These are phyloP conservation scores for Quercus glauca DNA, from an alignment of 306 rosid genomes.

Conservation along the genomic window DNA sequence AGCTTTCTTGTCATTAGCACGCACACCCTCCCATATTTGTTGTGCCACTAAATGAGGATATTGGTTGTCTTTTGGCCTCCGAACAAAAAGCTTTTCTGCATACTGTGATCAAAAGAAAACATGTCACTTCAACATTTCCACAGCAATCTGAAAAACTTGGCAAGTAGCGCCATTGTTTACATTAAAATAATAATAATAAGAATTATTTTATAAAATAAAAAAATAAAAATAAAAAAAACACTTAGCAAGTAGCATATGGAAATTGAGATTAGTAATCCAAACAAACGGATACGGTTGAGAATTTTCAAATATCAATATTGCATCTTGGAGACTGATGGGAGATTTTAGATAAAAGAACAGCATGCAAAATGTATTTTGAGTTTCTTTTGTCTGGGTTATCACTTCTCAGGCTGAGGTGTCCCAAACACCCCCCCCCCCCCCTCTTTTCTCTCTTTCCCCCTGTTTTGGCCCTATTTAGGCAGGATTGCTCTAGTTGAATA, in stretches of 20 bases:
- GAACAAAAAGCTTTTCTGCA: constrained; percentile 88
- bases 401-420: background rate
- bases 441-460: too few species aligned
- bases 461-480: background rate
- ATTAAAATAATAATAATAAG: too few species aligned
- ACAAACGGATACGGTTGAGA: background rate
- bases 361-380: constrained; percentile 5
- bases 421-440: too few species aligned
- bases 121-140: background rate
- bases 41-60: constrained; percentile 67
- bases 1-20: constrained; percentile 88
- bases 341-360: background rate
- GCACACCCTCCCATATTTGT: constrained; percentile 91
- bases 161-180: background rate
- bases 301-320: background rate
- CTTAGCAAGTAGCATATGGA: constrained; percentile 10
- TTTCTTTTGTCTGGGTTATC: background rate
- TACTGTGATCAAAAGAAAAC: constrained; percentile 53
- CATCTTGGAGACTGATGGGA: constrained; percentile 8
- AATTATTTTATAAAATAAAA: too few species aligned
- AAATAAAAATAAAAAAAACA: too few species aligned
- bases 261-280: background rate
- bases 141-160: background rate
- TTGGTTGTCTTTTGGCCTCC: constrained; percentile 77
- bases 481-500: background rate